These are phyloP conservation scores for Coleophoma cylindrospora DNA, from an alignment of 2,329 filamentous ascomycete species.

Conservation along the genomic window DNA sequence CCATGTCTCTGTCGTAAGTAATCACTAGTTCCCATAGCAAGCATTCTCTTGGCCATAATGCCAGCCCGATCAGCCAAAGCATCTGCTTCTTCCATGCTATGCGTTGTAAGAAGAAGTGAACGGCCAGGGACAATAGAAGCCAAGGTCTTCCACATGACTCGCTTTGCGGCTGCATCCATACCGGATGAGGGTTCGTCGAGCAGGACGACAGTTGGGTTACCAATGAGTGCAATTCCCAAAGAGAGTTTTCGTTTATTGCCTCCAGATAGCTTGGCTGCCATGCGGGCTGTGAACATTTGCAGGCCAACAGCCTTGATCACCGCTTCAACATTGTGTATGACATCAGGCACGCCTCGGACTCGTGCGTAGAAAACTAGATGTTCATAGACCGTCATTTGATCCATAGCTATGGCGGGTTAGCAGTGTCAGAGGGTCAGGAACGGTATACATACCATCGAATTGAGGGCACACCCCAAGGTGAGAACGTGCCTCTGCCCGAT, in stretches of 20 bases:
- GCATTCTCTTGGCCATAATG: conserved; percentile 81
- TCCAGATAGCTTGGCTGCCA: conserved; percentile 76
- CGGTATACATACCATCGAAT: conserved; percentile 46
- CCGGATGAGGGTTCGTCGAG: conserved; percentile 87
- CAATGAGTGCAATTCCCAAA: conserved; percentile 86
- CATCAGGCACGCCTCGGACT: conserved; percentile 70
- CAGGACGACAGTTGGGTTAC: conserved; percentile 80
- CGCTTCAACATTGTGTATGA: conserved; percentile 71
- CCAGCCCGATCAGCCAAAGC: conserved; percentile 78
- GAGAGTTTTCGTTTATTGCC: conserved; percentile 93
- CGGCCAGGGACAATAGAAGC: conserved; percentile 68
- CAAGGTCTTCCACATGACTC: conserved; percentile 89
- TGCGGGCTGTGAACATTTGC: conserved; percentile 62
- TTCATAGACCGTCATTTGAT: conserved; percentile 84
- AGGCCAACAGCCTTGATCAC: conserved; percentile 81
- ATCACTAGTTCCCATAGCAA: conserved; percentile 75
- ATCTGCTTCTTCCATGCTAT: conserved; percentile 94
- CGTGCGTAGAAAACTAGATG: conserved; percentile 85
- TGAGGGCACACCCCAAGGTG: conserved; percentile 90
- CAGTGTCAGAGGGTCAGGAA: background rate
- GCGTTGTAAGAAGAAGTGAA: conserved; percentile 84
- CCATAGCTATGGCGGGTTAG: conserved; percentile 53
- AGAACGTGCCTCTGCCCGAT: conserved; percentile 66
- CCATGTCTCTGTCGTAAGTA: conserved; percentile 71
- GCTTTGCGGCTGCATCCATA: conserved; percentile 85